Conservation (phyloP, 768 basidiomycete species). For the Dendrothele bispora region DNA sequence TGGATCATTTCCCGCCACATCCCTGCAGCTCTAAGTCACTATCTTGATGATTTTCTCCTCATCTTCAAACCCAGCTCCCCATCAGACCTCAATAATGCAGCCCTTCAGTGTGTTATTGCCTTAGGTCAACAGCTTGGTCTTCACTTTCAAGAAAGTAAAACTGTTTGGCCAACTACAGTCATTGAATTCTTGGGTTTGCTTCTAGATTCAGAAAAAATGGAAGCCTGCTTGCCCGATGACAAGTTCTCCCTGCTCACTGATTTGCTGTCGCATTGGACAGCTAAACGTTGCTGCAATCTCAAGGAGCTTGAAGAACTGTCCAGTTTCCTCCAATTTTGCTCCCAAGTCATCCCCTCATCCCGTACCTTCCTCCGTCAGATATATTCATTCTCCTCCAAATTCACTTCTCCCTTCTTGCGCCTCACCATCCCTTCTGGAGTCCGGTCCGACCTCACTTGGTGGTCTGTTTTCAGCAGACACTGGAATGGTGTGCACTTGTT, state of each 20-base stretch:
- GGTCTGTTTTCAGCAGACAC: slow-evolving; percentile 2
- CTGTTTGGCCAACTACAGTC: slow-evolving; percentile 15
- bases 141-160: slow-evolving; percentile 25
- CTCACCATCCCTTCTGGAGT: slow-evolving; percentile 20
- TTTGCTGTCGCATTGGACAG: slow-evolving; percentile 19
- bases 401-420: slow-evolving; percentile 15
- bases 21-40: slow-evolving; percentile 27
- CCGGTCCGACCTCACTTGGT: slow-evolving; percentile 29
- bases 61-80: slow-evolving; percentile 15
- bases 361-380: slow-evolving; percentile 26
- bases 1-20: slow-evolving; percentile 37
- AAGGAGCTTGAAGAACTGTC: slow-evolving; percentile 28
- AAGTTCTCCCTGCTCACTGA: slow-evolving; percentile 25
- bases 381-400: slow-evolving; percentile 25
- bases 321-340: slow-evolving; percentile 31
- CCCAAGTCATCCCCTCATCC: slow-evolving; percentile 30
- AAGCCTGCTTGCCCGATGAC: slow-evolving; percentile 28
- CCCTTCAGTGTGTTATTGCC: slow-evolving; percentile 27
- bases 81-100: slow-evolving; percentile 3
- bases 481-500: slow-evolving; percentile 16
- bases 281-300: slow-evolving; percentile 14
- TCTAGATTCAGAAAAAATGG: no score
- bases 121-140: slow-evolving; percentile 19
- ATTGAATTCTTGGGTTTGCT: slow-evolving; percentile 27
- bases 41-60: slow-evolving; percentile 34